These are phyloP conservation scores for Aphanomyces euteiches DNA, from an alignment of 352 stramenopile genomes.

Conservation along the genomic window DNA sequence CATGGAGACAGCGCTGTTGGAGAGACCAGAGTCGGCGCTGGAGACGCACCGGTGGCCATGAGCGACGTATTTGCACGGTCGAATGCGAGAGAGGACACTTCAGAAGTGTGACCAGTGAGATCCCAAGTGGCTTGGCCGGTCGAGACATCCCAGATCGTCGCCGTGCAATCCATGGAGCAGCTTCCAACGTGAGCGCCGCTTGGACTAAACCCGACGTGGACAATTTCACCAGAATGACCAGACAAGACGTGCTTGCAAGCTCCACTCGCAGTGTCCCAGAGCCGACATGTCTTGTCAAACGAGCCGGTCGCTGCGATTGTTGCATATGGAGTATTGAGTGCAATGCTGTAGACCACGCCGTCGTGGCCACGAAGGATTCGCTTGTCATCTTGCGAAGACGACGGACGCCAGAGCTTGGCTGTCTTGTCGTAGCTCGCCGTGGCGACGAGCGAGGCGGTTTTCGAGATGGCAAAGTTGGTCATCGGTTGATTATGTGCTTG, in stretches of 20 bases:
- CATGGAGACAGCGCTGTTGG: not conserved
- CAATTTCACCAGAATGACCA: slow-evolving; percentile 57
- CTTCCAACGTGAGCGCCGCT: slow-evolving; percentile 49
- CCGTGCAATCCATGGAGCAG: slow-evolving; percentile 66
- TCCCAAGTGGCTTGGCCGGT: slow-evolving; percentile 44
- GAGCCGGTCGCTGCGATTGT: slow-evolving; percentile 59
- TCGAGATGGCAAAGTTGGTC: slow-evolving; percentile 69
- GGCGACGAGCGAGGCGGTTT: slow-evolving; percentile 54
- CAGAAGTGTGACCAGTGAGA: slow-evolving; percentile 53
- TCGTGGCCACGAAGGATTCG: slow-evolving; percentile 50
- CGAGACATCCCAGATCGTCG: slow-evolving; percentile 62
- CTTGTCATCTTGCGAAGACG: slow-evolving; percentile 30
- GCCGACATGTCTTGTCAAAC: slow-evolving; percentile 72
- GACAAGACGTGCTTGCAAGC: slow-evolving; percentile 32
- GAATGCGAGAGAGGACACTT: slow-evolving; percentile 69
- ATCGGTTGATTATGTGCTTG: slow-evolving; percentile 58
- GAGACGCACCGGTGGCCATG: slow-evolving; percentile 39
- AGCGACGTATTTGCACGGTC: slow-evolving; percentile 40
- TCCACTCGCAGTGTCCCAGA: slow-evolving; percentile 54
- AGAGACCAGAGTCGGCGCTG: not conserved
- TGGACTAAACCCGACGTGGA: slow-evolving; percentile 45
- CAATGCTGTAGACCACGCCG: slow-evolving; percentile 59
- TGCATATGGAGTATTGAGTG: slow-evolving; percentile 55
- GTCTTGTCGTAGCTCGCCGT: slow-evolving; percentile 77
- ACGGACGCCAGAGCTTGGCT: slow-evolving; percentile 48